Base-by-base conservation (phyloP, 2,329 filamentous ascomycete genomes). In the Aspergillus quadrilineatus region DNA sequence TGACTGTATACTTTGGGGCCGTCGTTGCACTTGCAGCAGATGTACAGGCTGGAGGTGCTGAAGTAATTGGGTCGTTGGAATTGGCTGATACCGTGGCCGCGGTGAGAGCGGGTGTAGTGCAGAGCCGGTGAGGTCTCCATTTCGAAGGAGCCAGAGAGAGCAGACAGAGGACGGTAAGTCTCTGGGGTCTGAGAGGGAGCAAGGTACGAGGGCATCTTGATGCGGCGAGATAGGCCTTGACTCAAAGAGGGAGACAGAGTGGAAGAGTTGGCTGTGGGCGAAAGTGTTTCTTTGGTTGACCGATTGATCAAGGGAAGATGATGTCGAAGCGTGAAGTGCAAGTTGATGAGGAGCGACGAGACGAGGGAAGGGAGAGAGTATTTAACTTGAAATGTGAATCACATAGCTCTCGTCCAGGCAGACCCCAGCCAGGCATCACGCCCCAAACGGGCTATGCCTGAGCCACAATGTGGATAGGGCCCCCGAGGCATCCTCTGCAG, bases 11-110 rank as follows among this genome's bases (percentile, higher is more conserved):
- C 59, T 50, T 76, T 76, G 0, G 74, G 74, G 0, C 74, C 74
- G 42, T 76, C 73, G 1, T 64, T 39, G 57, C 74, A 77, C 4
- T 57, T 1, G 66, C 74, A 77, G 64, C 74, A 77, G 53, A 72
- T 65, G 45, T 73, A 77, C 59, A 73, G 63, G 50, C 67, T 59
- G 8, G 63, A 67, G 1, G 58, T 29, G 26, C 48, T 39, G 49
- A 63, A 58, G 43, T 49, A 36, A 7, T 56, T 58, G 14, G 17
- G 43, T 14, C 45, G 15, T 10, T 29, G 57, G 30, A 53, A 9
- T 28, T 17, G 10, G 39, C 28, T n/a, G 15, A 44, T 7, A 10
- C 28, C 47, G 43, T 42, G 29, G 29, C 15, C 3, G 8, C 36
- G 28, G 17, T n/a, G 52, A 26, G 36, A 26, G 43, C 41, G 44